Evolutionary conservation across 768 basidiomycete species (phyloP).

Genomic region (Porphyrellus cyaneotinctus): DNA sequence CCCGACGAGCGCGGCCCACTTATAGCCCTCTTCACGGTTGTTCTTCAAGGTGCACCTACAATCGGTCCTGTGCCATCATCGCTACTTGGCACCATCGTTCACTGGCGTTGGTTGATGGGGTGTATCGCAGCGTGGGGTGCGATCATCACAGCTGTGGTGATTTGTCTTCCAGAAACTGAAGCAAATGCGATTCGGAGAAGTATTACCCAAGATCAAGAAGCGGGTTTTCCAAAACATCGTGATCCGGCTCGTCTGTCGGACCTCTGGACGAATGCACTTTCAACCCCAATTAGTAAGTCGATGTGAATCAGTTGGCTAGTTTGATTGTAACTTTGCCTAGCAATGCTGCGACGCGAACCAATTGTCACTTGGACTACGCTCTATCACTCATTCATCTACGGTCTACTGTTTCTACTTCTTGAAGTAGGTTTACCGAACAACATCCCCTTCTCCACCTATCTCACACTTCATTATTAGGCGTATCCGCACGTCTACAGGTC

Average conservation of each 20-base stretch:
- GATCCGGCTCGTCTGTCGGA: background rate
- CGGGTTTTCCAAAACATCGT: background rate
- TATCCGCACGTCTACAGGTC: constrained; percentile 20
- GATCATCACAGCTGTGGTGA: constrained; percentile 12
- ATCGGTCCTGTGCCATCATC: constrained; percentile 27
- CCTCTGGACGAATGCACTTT: constrained; percentile 14
- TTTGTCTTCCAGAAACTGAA: constrained; percentile 24
- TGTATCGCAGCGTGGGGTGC: constrained; percentile 18
- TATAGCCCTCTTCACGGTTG: constrained; percentile 23
- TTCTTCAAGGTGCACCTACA: constrained; percentile 26
- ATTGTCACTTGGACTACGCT: constrained; percentile 24
- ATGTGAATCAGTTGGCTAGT: background rate
- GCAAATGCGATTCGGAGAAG: constrained; percentile 14
- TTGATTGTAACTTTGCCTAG: background rate
- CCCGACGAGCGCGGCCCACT: constrained; percentile 23
- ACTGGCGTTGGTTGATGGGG: constrained; percentile 24
- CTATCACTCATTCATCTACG: constrained; percentile 23
- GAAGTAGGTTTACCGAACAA: constrained; percentile 10
- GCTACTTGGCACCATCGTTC: constrained; percentile 16
- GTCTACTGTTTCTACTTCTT: constrained; percentile 25
- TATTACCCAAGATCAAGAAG: constrained; percentile 3
- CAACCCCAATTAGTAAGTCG: constrained; percentile 17
- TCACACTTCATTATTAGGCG: constrained; percentile 7
- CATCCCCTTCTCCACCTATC: background rate
- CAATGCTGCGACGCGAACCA: constrained; percentile 22